Conservation (phyloP, 192 early-diverging fungal genomes). For the Linnemannia elongata region DNA sequence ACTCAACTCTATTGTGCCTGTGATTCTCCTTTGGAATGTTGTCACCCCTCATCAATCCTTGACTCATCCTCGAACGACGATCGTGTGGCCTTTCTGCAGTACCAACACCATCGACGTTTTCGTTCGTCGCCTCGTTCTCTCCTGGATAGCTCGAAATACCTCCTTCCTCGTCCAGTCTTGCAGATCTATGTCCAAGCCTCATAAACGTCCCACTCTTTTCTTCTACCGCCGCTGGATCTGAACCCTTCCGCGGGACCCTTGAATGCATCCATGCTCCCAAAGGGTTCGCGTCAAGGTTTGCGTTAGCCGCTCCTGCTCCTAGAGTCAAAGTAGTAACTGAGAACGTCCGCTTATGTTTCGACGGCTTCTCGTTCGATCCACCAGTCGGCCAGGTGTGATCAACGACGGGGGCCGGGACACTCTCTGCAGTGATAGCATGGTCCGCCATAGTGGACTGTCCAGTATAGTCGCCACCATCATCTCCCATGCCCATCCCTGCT, state of each 20-base stretch:
- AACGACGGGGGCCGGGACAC: not conserved
- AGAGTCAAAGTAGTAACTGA: not conserved
- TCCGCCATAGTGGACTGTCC: not conserved
- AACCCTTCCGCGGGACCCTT: not conserved
- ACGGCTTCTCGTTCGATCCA: not conserved
- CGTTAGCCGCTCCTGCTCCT: not conserved
- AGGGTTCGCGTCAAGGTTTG: not conserved
- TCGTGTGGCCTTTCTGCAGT: not conserved
- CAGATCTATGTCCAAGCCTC: not conserved
- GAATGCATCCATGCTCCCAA: conserved; percentile 17
- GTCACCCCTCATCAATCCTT: not conserved
- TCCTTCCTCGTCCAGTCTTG: not conserved
- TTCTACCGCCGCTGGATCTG: not conserved
- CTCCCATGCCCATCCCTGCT: not conserved
- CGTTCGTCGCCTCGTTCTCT: not conserved
- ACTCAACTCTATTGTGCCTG: not conserved
- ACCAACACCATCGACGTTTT: not conserved
- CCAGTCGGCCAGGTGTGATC: not conserved
- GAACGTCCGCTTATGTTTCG: not conserved
- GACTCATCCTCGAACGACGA: not conserved
- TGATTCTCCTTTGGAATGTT: not conserved
- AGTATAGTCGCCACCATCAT: not conserved
- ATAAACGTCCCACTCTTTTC: not conserved
- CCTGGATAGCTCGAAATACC: not conserved
- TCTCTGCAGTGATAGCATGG: not conserved